Evolutionary conservation across 1,139 yeast genomes (phyloP).

Genomic region (Dujonia santamariae): DNA sequence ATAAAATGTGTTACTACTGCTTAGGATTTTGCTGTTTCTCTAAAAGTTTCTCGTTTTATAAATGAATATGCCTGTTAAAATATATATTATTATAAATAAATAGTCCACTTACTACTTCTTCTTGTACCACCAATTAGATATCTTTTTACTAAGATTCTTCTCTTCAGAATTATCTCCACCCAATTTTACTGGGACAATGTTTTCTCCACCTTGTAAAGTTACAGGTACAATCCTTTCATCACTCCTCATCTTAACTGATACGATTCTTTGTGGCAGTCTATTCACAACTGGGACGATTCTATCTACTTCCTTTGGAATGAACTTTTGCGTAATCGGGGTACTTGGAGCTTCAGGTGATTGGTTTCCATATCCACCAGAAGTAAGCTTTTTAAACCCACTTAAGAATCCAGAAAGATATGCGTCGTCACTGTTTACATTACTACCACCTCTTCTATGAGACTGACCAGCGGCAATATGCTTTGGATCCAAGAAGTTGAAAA

Average conservation of each 20-base stretch:
- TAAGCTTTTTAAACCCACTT: constrained; percentile 4
- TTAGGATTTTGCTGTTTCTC: no score
- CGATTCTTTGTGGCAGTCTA: constrained; percentile 5
- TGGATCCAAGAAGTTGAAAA: constrained; percentile 85
- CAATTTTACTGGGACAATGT: constrained; percentile 1
- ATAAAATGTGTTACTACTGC: no score
- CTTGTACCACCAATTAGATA: constrained; percentile 11
- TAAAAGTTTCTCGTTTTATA: no score
- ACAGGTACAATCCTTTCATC: constrained; percentile 6
- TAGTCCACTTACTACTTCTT: constrained; percentile 6
- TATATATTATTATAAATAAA: no score
- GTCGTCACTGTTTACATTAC: no score
- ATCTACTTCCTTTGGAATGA: constrained; percentile 3
- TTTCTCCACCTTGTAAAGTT: constrained; percentile 3
- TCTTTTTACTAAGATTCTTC: constrained; percentile 8
- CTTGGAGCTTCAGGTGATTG: constrained; percentile 3
- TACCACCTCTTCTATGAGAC: constrained; percentile 17
- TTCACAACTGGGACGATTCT: constrained; percentile 5
- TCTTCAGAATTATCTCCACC: constrained; percentile 3
- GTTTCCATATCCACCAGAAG: constrained; percentile 1
- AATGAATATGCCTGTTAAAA: no score
- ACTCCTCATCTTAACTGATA: constrained; percentile 3
- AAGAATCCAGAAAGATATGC: constrained; percentile 3
- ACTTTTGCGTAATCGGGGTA: constrained; percentile 3
- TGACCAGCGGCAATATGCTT: constrained; percentile 50